Evolutionary conservation across 768 basidiomycete genomes (phyloP), one percentile per base, ranked within the genome.

Genomic region (Pleurotus tuber-regium): DNA sequence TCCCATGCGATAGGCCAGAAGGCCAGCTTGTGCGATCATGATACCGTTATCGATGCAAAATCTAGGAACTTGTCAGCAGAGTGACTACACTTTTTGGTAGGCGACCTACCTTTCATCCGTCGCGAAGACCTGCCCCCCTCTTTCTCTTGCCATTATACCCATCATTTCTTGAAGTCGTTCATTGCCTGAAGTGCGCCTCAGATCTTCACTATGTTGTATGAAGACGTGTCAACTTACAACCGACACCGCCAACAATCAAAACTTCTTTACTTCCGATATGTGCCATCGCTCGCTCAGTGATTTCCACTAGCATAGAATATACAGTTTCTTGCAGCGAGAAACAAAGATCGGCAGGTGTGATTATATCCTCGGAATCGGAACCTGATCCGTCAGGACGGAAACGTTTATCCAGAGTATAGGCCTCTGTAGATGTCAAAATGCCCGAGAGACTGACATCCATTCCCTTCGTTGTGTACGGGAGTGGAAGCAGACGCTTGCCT

Each of bases 31-130:
- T 2, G 97, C 96, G 50, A 99, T 98, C 97, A 99, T 99, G 59
- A 98, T 96, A 1, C 97, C 97, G 59, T 99, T 99, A 66, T 99
- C 97, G 54, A 99, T 98, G 69, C 97, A 98, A 68, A 96, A 98
- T 49, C 95, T 96, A 59, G 23, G 30, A 26, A 18, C 44, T 46
- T 16, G 42, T 28, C 7, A 39, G n/a, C 14, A 24, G 6, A 24
- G 24, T 33, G 19, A 28, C 12, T 29, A 44, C 33, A n/a, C 23
- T n/a, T 24, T 24, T 35, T 26, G 6, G 48, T 28, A 9, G 39
- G 33, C 29, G 5, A 56, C 78, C 47, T 58, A 90, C 96, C 94
- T 77, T 68, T 98, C 95, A 65, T 99, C 96, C 0, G 91, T 98
- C 4, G 95, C 94, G 64, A 97, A 98, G 4, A 98, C 87, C 40